Evolutionary conservation across 768 basidiomycete species (phyloP).

Genomic region (Amanita polypyramis): DNA sequence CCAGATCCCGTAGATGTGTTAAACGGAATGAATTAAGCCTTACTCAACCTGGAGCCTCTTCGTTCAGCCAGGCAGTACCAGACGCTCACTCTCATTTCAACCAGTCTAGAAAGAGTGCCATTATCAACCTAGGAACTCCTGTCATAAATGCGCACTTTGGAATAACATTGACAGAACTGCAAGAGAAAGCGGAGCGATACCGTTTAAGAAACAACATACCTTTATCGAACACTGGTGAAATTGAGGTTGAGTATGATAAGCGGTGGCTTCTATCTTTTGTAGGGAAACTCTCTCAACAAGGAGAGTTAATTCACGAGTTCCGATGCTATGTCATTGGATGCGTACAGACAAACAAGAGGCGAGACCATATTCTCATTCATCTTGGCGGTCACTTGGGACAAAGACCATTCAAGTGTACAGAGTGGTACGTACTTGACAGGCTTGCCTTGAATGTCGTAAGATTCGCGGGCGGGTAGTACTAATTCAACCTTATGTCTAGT

Average conservation of each 20-base stretch:
- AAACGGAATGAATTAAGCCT: neutral
- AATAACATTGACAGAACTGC: constrained; percentile 41
- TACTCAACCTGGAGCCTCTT: neutral
- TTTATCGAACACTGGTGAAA: neutral
- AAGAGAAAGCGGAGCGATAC: constrained; percentile 44
- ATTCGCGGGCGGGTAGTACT: neutral
- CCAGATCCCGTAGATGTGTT: neutral
- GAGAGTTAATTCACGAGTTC: constrained; percentile 48
- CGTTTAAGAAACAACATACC: constrained; percentile 33
- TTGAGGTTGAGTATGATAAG: constrained; percentile 47
- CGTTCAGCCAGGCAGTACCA: neutral
- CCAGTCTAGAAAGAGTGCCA: neutral
- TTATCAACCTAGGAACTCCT: constrained; percentile 31
- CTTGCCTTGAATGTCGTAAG: neutral
- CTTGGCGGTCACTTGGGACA: constrained; percentile 65
- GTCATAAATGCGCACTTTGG: constrained; percentile 58
- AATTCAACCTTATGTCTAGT: constrained; percentile 22
- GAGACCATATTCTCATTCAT: constrained; percentile 68
- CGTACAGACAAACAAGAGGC: constrained; percentile 56
- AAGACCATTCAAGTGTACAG: constrained; percentile 50
- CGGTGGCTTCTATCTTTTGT: constrained; percentile 59
- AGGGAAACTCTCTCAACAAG: constrained; percentile 49
- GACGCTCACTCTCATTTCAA: neutral
- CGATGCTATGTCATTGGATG: constrained; percentile 63
- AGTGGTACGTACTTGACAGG: constrained; percentile 39